Conservation (phyloP, 2,329 filamentous ascomycete species). For the Neoscytalidium dimidiatum region DNA sequence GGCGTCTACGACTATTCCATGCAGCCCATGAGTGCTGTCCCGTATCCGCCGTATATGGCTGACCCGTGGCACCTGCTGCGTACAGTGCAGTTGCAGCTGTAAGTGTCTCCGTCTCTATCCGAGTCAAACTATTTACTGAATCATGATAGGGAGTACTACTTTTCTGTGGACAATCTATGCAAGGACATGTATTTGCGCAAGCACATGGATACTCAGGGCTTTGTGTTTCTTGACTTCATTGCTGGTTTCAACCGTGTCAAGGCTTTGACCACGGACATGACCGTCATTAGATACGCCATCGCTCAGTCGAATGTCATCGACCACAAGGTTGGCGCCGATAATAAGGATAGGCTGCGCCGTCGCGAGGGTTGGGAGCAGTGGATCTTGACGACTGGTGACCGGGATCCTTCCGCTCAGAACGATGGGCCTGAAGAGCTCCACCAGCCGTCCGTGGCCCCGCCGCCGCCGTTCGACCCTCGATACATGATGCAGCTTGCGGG, state of each 20-base stretch:
- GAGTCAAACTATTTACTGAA: neutral
- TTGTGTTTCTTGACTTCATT: slow-evolving; percentile 78
- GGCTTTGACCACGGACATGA: slow-evolving; percentile 69
- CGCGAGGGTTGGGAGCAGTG: slow-evolving; percentile 78
- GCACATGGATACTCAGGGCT: slow-evolving; percentile 95
- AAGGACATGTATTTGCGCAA: slow-evolving; percentile 87
- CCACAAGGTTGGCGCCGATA: slow-evolving; percentile 72
- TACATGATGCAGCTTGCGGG: slow-evolving; percentile 27
- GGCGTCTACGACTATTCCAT: slow-evolving; percentile 60
- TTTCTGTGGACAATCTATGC: slow-evolving; percentile 92
- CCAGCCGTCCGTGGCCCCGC: slow-evolving; percentile 41
- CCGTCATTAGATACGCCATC: slow-evolving; percentile 74
- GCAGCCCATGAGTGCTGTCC: slow-evolving; percentile 59
- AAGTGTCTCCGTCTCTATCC: slow-evolving; percentile 31
- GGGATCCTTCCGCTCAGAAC: slow-evolving; percentile 72
- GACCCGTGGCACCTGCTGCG: slow-evolving; percentile 58
- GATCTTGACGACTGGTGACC: slow-evolving; percentile 70
- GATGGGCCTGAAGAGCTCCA: slow-evolving; percentile 61
- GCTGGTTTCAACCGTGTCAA: slow-evolving; percentile 85
- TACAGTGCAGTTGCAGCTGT: slow-evolving; percentile 64
- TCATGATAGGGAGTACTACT: slow-evolving; percentile 81
- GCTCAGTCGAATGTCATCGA: slow-evolving; percentile 73
- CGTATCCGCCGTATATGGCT: slow-evolving; percentile 60
- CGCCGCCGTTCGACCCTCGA: slow-evolving; percentile 36
- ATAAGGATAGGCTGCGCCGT: slow-evolving; percentile 74